Conservation (phyloP, 2,329 filamentous ascomycete species). For the Neobulgaria alba region DNA sequence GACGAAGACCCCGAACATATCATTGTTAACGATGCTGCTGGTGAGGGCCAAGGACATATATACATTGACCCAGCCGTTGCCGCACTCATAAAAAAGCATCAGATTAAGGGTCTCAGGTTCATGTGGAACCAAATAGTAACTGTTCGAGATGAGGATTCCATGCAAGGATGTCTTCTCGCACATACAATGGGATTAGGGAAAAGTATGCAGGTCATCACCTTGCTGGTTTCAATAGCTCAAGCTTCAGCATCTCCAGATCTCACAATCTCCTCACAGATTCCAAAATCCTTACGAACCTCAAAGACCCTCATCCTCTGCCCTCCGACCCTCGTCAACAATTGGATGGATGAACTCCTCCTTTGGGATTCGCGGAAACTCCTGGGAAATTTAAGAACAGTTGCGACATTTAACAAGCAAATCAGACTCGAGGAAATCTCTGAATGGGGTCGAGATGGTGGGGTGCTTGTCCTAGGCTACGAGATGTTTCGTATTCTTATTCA, state of each 20-base stretch:
- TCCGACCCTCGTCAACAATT: conserved; percentile 67
- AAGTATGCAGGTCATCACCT: conserved; percentile 71
- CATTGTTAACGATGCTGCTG: conserved; percentile 60
- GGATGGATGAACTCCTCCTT: conserved; percentile 64
- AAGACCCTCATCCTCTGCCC: conserved; percentile 70
- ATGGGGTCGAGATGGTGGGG: conserved; percentile 60
- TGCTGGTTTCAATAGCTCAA: conserved; percentile 67
- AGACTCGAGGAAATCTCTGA: conserved; percentile 39
- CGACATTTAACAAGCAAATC: conserved; percentile 28
- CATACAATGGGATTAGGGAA: conserved; percentile 92
- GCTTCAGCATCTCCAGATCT: conserved; percentile 51
- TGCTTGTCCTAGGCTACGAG: conserved; percentile 69
- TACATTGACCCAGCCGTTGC: conserved; percentile 59
- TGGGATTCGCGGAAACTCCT: conserved; percentile 51
- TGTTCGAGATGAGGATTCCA: conserved; percentile 34
- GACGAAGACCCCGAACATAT: conserved; percentile 38
- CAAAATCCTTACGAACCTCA: conserved; percentile 50
- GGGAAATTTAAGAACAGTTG: conserved; percentile 47
- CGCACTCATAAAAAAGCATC: conserved; percentile 64
- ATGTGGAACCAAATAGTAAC: conserved; percentile 78
- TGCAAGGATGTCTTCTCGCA: conserved; percentile 72
- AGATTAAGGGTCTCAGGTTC: conserved; percentile 74
- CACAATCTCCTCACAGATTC: conserved; percentile 56
- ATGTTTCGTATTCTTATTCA: conserved; percentile 48
- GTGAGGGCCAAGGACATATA: conserved; percentile 50